Conservation (phyloP, 2,329 filamentous ascomycete species). For the Lachnellula suecica region DNA sequence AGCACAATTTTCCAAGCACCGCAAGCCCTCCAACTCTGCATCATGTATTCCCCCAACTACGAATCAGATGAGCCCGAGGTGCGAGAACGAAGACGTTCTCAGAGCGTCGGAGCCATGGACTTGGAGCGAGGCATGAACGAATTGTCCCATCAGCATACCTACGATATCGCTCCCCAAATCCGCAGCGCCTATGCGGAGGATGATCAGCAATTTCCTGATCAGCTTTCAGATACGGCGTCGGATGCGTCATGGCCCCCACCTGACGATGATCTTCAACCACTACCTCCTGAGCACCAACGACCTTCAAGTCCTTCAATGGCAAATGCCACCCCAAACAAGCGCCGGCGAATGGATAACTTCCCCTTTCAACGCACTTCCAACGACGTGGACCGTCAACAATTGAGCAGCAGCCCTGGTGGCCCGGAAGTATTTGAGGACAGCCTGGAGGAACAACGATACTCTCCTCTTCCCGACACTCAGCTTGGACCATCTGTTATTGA, state of each 20-base stretch:
- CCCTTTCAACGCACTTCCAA: neutral
- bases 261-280: neutral
- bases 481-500: no score
- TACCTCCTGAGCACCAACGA: slow-evolving; percentile 37
- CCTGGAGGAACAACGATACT: no score
- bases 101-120: neutral
- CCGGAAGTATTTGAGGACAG: no score
- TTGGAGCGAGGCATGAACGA: neutral
- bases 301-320: slow-evolving; percentile 36
- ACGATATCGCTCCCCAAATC: neutral
- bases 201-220: neutral
- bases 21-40: neutral
- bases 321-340: slow-evolving; percentile 31
- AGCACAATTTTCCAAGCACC: neutral
- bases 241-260: neutral
- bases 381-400: no score
- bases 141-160: neutral
- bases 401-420: no score
- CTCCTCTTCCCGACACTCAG: no score
- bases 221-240: neutral
- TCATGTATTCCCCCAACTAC: neutral
- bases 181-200: neutral
- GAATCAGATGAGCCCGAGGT: neutral
- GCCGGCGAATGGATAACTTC: no score
- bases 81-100: neutral